Evolutionary conservation across 768 basidiomycete genomes (phyloP).

Genomic region (Dioszegia hungarica): DNA sequence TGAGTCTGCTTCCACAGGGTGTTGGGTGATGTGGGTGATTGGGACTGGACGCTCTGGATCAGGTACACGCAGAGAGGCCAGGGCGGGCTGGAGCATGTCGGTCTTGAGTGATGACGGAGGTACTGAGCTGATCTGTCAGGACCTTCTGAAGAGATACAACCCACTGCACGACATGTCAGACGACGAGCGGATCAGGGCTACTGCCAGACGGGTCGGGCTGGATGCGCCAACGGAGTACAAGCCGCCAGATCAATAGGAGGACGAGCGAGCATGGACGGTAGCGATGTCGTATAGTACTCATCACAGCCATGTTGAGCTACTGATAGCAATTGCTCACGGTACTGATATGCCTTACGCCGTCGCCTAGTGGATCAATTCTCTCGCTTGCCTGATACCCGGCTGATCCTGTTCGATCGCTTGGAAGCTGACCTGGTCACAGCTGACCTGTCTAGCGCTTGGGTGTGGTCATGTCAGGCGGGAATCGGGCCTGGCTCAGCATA

Average conservation of each 20-base stretch:
- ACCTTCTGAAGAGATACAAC: slow-evolving; percentile 78
- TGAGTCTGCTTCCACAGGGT: slow-evolving; percentile 41
- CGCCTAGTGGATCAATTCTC: no score
- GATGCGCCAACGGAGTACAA: slow-evolving; percentile 63
- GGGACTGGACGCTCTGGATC: background rate
- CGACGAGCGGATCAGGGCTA: slow-evolving; percentile 75
- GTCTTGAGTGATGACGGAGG: no score
- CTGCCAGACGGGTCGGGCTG: slow-evolving; percentile 79
- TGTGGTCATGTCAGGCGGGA: no score
- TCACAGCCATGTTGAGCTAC: no score
- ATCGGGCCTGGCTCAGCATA: no score
- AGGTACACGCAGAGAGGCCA: background rate
- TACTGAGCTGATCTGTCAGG: slow-evolving; percentile 51
- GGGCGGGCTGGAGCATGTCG: background rate
- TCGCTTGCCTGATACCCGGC: no score
- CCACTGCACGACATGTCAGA: slow-evolving; percentile 72
- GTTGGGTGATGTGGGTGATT: background rate
- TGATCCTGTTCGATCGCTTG: no score
- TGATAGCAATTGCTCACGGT: no score
- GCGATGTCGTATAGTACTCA: no score
- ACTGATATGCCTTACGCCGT: no score
- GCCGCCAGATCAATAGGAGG: slow-evolving; percentile 1
- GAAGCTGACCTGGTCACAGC: no score
- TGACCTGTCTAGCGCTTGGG: no score
- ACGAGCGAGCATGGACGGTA: background rate